Base-by-base conservation (phyloP, 1,284 basidiomycete genomes). In the Vanrija sp. region DNA sequence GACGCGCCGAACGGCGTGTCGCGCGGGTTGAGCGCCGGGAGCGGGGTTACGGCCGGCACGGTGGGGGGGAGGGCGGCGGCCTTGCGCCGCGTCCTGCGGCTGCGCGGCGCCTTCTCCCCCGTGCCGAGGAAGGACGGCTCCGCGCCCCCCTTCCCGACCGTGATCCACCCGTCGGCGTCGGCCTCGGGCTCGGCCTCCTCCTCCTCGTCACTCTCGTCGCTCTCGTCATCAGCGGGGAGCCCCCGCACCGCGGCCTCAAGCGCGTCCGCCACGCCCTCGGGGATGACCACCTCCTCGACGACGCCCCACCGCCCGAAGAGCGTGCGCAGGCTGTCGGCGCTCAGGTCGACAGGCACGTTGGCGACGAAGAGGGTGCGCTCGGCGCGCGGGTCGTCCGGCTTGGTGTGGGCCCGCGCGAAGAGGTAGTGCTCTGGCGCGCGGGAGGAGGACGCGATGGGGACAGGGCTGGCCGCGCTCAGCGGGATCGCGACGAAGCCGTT, bases 341-440 rank as follows among this genome's bases (percentile, higher is more conserved):
- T 88, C 4, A 88, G 83, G 70, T 93, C 89, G 47, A 88, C 84
- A 2, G 91, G 90, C 4, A 92, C 75, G 66, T 95, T 93, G 53
- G 87, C 87, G 9, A 92, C 77, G 67, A 95, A 95, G 14, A 93
- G 77, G 0, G 89, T 92, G 46, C 90, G 81, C 16, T 50, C 51
- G 49, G 66, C 61, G 7, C 60, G 54, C 42, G 69, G 63, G 55
- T 44, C 50, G 65, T 81, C 47, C 22, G 41, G 44, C 31, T 49
- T 45, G n/a, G 42, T 35, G 48, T 73, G 65, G 2, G 67, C 59
- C 41, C 73, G 66, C 36, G 64, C 60, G 56, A 69, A 75, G 37
- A 75, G 58, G 60, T 71, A 69, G 55, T 75, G 73, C 2, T 65
- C 63, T 8, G 57, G 56, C 3, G 47, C 27, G n/a, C 42, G 42